A percentile compares a stretch with the other conserved stretches of the same genome.
phyloP scores from a whole-genome alignment of 768 basidiomycete genomes.

The Phaeolepiota aurea region DNA sequence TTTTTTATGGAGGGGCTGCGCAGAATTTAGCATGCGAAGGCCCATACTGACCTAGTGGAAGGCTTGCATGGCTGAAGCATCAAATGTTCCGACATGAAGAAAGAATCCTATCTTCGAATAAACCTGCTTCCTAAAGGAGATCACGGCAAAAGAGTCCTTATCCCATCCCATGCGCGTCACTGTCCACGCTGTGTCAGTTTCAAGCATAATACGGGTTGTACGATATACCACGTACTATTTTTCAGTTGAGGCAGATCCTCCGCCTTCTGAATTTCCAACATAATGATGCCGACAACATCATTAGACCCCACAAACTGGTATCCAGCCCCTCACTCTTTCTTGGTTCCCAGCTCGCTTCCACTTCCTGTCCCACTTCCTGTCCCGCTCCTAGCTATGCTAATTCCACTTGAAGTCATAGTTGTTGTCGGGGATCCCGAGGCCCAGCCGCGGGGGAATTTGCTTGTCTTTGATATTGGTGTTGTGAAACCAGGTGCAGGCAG shows the following conservation, averaged over 20 bases:
- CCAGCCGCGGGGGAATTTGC: background rate
- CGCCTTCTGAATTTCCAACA: slow-evolving; percentile 85
- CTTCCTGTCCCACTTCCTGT: slow-evolving; percentile 8
- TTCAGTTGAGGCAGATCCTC: slow-evolving; percentile 77
- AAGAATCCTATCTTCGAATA: too few relatives aligned
- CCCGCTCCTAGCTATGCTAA: too few relatives aligned
- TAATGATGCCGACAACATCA: slow-evolving; percentile 90
- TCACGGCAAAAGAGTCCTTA: slow-evolving; percentile 96
- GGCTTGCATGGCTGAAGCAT: too few relatives aligned
- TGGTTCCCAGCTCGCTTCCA: background rate
- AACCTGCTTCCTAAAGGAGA: slow-evolving; percentile 96
- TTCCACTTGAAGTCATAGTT: too few relatives aligned
- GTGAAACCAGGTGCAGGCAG: slow-evolving; percentile 8
- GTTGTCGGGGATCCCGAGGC: too few relatives aligned
- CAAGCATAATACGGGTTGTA: background rate
- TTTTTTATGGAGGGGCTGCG: too few relatives aligned
- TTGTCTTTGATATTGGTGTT: background rate
- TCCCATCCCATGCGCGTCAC: slow-evolving; percentile 88
- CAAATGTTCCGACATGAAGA: too few relatives aligned
- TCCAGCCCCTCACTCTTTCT: slow-evolving; percentile 17
- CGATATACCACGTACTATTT: slow-evolving; percentile 53
- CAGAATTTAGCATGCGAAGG: too few relatives aligned
- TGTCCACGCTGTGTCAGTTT: slow-evolving; percentile 16
- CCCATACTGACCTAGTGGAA: too few relatives aligned
- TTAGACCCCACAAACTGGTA: slow-evolving; percentile 59